phyloP scores from a whole-genome alignment of 139 green algal species.

The Tetradesmus lagerheimii region DNA sequence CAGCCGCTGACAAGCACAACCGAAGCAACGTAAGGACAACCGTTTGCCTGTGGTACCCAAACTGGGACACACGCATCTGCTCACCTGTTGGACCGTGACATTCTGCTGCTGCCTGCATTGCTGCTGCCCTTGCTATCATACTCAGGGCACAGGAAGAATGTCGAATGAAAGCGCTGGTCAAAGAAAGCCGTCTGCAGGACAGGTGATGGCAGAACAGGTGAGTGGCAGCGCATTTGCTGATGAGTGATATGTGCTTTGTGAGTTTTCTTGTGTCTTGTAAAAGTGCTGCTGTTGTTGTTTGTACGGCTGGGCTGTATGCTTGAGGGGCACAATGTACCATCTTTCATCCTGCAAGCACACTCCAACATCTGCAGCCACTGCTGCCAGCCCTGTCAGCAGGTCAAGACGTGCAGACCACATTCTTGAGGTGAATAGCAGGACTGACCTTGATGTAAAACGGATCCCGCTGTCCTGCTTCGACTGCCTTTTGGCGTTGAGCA shows the following conservation, averaged over 20 bases:
- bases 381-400: too few species aligned
- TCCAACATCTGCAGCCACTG: not conserved
- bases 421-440: not conserved
- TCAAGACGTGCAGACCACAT: too few species aligned
- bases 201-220: not conserved
- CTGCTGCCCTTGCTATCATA: not conserved
- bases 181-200: constrained; percentile 71
- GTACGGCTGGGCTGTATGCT: too few species aligned
- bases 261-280: too few species aligned
- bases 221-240: not conserved
- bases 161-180: constrained; percentile 80
- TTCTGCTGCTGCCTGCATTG: constrained; percentile 20
- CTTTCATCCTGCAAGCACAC: not conserved
- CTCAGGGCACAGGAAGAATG: constrained; percentile 71
- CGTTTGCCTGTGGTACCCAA: too few species aligned
- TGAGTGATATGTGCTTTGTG: not conserved
- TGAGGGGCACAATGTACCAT: not conserved
- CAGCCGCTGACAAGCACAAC: too few species aligned
- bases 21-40: too few species aligned
- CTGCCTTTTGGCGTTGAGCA: constrained; percentile 69
- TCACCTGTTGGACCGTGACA: constrained; percentile 5
- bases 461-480: constrained; percentile 74
- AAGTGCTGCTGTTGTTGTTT: too few species aligned
- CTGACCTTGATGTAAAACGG: constrained; percentile 84
- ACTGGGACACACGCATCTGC: not conserved